These are phyloP conservation scores for Hanseniaspora jakobsenii DNA, from an alignment of 805 yeast genomes.

Conservation along the genomic window DNA sequence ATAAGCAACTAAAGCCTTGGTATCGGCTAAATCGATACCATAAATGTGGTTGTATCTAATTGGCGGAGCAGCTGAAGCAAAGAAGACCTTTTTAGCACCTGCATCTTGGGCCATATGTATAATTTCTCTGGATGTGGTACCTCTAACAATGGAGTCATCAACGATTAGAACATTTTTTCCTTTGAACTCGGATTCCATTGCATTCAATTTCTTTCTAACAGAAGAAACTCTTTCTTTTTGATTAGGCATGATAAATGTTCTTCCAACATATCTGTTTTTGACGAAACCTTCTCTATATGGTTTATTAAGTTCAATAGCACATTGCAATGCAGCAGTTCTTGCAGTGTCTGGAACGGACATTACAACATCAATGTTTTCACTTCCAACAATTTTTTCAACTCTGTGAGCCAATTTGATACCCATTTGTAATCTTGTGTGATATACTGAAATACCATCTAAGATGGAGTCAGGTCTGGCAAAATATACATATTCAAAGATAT, in stretches of 20 bases:
- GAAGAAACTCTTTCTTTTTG: constrained; percentile 88
- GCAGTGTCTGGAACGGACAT: constrained; percentile 98
- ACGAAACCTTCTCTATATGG: constrained; percentile 96
- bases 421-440: constrained; percentile 85
- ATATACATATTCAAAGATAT: constrained; percentile 92
- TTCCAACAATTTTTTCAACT: constrained; percentile 39
- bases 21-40: constrained; percentile 95
- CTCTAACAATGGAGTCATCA: constrained; percentile 95
- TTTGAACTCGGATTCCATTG: constrained; percentile 86
- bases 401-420: constrained; percentile 77
- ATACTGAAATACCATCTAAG: constrained; percentile 91
- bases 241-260: constrained; percentile 97
- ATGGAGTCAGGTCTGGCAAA: constrained; percentile 97
- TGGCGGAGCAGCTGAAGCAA: constrained; percentile 98
- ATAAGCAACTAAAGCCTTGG: constrained; percentile 84
- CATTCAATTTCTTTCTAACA: constrained; percentile 87
- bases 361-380: constrained; percentile 72
- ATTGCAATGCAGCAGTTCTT: constrained; percentile 86
- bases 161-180: constrained; percentile 78
- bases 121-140: constrained; percentile 92
- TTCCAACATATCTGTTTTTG: constrained; percentile 90
- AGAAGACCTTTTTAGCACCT: constrained; percentile 88
- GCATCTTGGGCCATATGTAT: constrained; percentile 98
- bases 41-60: constrained; percentile 90
- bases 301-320: constrained; percentile 66